phyloP scores from a whole-genome alignment of 352 stramenopile species.

The Phytophthora crassamura region DNA sequence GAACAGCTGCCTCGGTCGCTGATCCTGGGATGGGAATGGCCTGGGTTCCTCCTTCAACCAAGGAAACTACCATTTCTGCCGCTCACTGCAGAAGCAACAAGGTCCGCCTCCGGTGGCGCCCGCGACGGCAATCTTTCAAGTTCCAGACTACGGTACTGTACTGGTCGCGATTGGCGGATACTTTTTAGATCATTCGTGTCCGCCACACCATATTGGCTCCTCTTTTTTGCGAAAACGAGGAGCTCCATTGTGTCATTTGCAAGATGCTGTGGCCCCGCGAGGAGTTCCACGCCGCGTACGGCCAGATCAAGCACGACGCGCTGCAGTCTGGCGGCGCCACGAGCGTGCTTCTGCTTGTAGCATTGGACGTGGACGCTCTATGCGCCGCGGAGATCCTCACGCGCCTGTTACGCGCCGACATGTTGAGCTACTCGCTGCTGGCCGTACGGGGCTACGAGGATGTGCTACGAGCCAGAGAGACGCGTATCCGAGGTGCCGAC shows the following conservation, averaged over 20 bases:
- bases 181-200: no score
- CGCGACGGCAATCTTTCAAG: no score
- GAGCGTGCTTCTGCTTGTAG: slow-evolving; percentile 94
- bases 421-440: slow-evolving; percentile 79
- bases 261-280: slow-evolving; percentile 86
- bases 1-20: no score
- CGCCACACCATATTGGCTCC: no score
- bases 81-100: no score
- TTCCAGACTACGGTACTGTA: no score
- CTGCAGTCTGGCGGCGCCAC: slow-evolving; percentile 66
- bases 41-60: no score
- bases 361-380: slow-evolving; percentile 95
- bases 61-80: no score
- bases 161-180: no score
- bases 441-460: slow-evolving; percentile 88
- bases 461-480: slow-evolving; percentile 76
- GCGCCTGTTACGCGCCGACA: slow-evolving; percentile 70
- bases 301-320: slow-evolving; percentile 83
- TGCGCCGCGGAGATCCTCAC: slow-evolving; percentile 95
- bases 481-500: slow-evolving; percentile 62
- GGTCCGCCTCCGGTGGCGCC: no score
- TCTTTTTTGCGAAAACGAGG: no score
- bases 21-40: no score
- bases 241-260: slow-evolving; percentile 1
- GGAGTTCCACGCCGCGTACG: slow-evolving; percentile 87